Evolutionary conservation across 2,329 filamentous ascomycete genomes (phyloP), one percentile per base, ranked within the genome.

Genomic region (Neocatenulostroma microsporum): DNA sequence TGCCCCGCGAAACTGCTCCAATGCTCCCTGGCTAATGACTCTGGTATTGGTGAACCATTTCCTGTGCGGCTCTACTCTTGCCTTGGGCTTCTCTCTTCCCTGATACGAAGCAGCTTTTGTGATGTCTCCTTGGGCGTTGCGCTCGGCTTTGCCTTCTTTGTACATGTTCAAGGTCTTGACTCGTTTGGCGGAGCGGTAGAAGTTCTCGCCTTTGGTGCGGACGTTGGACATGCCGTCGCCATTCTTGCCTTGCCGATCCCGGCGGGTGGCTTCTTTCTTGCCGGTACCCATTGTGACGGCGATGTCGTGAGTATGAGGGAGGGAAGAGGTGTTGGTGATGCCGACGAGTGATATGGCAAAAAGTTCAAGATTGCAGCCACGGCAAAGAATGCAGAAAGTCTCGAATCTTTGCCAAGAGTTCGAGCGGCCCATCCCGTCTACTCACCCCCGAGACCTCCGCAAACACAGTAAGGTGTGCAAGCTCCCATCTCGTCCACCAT

Each of bases 21-120:
- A 72, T 3, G 86, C 84, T 59, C 94, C 85, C 60, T 95, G 89
- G 1, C 83, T 86, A 56, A 95, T 94, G 29, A 82, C 78, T 54
- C 91, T 73, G 21, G 89, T 94, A 63, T 95, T 95, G 54, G 82
- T 85, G 67, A 98, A 98, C 91, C 91, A 98, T 67, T 93, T 93
- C 55, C 91, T 76, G 66, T 96, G 93, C 33, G 91, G 91, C 69
- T 96, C 89, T 56, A 96, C 84, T 48, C 88, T 77, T 49, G 89
- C 91, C 41, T 74, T 77, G 30, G 89, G 88, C 15, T 80, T 66
- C 23, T 94, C 87, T 56, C 78, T 73, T 42, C 82, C 87, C 67
- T 96, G 88, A 64, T 78, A 94, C 12, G 77, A 73, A 32, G 87
- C 87, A 47, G 86, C 80, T 64, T 91, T 80, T 37, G 81, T 83